phyloP scores from a whole-genome alignment of 768 basidiomycete genomes.

The Rhodosporidiobolus odoratus region DNA sequence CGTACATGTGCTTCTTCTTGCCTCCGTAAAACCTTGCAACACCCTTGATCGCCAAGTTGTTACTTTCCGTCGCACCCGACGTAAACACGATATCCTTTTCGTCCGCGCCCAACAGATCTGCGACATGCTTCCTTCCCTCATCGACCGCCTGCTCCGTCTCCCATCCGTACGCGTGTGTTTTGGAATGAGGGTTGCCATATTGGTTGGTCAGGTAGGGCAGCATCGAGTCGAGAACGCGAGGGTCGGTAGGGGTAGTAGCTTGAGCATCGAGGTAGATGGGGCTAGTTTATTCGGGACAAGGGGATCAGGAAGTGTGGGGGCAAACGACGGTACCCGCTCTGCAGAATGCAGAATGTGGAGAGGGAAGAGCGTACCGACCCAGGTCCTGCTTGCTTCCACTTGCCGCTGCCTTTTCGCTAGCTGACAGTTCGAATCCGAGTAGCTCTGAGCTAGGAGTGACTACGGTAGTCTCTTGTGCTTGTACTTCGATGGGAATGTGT shows the following conservation, averaged over 20 bases:
- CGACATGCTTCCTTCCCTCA: constrained; percentile 83
- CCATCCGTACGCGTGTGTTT: constrained; percentile 99
- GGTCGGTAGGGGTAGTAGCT: constrained; percentile 97
- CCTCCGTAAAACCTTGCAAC: constrained; percentile 91
- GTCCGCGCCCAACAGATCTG: constrained; percentile 87
- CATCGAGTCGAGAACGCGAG: constrained; percentile 94
- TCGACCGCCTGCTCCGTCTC: constrained; percentile 95
- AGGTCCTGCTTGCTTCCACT: not conserved
- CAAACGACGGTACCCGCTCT: not conserved
- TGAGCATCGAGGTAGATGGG: constrained; percentile 95
- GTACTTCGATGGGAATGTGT: constrained; percentile 14
- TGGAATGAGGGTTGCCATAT: constrained; percentile 95
- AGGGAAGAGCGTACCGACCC: not conserved
- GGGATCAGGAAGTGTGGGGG: not conserved
- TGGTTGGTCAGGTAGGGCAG: constrained; percentile 90
- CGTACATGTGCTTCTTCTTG: constrained; percentile 84
- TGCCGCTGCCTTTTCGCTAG: constrained; percentile 58
- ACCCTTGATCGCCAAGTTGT: constrained; percentile 96
- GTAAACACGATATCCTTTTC: constrained; percentile 95
- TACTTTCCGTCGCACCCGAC: constrained; percentile 94
- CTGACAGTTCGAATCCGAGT: constrained; percentile 77
- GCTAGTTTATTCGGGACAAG: constrained; percentile 42
- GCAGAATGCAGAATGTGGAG: not conserved
- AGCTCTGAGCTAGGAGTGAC: constrained; percentile 54
- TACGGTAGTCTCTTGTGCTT: not conserved